Conservation (phyloP, 495 filamentous ascomycete genomes). For the Talaromyces liani region DNA sequence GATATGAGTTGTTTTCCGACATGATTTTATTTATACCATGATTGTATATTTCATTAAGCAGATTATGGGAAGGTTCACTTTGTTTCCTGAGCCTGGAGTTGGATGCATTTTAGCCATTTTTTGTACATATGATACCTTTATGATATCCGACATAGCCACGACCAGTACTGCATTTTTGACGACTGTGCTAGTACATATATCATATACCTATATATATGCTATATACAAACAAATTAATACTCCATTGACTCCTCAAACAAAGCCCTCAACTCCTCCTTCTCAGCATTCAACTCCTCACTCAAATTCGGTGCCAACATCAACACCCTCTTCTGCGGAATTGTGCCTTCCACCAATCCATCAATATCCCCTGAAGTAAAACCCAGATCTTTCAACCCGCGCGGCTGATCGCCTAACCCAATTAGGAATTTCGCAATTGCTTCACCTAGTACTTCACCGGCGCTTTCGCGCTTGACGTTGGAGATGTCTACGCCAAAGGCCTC, state of each 20-base stretch:
- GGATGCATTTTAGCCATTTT: background rate
- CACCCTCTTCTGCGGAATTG: slow-evolving; percentile 83
- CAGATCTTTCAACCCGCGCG: slow-evolving; percentile 71
- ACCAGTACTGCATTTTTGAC: background rate
- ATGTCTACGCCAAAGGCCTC: slow-evolving; percentile 89
- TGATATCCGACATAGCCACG: background rate
- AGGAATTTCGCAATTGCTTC: slow-evolving; percentile 79
- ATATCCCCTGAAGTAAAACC: slow-evolving; percentile 72
- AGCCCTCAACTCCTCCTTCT: slow-evolving; percentile 56
- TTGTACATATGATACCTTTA: background rate
- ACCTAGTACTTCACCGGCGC: slow-evolving; percentile 76
- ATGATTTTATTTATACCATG: background rate
- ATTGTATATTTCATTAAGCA: background rate
- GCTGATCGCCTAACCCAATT: slow-evolving; percentile 78
- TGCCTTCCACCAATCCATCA: slow-evolving; percentile 81
- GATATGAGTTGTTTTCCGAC: background rate
- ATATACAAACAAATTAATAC: slow-evolving; percentile 27
- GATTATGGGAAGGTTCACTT: background rate
- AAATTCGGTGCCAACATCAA: slow-evolving; percentile 85
- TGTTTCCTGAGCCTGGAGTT: background rate
- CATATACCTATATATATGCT: background rate
- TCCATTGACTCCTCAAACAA: slow-evolving; percentile 62
- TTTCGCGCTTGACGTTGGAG: slow-evolving; percentile 73
- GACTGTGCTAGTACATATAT: background rate
- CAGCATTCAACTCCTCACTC: slow-evolving; percentile 52